phyloP scores from a whole-genome alignment of 2,329 filamentous ascomycete species.

The Ceratocystis smalleyi region DNA sequence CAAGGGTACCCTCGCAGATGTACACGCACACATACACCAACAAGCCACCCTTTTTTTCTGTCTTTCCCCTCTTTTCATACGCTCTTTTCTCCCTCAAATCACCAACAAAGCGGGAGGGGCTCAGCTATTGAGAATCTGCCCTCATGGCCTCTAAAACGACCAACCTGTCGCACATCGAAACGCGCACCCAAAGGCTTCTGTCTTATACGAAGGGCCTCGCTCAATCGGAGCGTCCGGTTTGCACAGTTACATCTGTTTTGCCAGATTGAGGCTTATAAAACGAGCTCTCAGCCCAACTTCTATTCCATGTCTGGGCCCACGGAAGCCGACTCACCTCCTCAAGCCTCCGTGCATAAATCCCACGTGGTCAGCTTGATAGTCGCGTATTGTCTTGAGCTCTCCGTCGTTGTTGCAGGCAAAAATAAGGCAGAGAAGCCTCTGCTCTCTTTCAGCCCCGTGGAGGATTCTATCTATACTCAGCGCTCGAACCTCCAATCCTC shows the following conservation, averaged over 20 bases:
- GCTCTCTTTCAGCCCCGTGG: background rate
- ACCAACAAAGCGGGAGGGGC: background rate
- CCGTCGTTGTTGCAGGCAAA: background rate
- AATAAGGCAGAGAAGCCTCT: background rate
- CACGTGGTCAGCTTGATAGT: background rate
- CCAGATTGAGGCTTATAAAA: background rate
- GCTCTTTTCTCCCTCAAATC: background rate
- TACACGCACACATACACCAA: background rate
- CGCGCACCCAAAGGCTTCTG: background rate
- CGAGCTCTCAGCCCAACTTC: background rate
- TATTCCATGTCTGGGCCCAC: background rate
- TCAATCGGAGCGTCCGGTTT: background rate
- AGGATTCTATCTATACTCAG: background rate
- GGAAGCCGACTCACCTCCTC: background rate
- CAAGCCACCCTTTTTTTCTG: background rate
- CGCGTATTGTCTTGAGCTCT: background rate
- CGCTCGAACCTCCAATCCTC: background rate
- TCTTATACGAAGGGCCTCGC: background rate
- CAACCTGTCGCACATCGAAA: no score
- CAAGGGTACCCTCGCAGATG: background rate
- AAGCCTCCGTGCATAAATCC: background rate
- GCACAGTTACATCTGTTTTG: background rate
- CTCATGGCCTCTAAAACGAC: background rate
- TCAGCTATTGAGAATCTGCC: background rate
- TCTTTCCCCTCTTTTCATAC: background rate